A percentile compares a stretch with the other conserved stretches of the same genome.
phyloP scores from a whole-genome alignment of 2,329 filamentous ascomycete species.

The Colletotrichum neosansevieriae region DNA sequence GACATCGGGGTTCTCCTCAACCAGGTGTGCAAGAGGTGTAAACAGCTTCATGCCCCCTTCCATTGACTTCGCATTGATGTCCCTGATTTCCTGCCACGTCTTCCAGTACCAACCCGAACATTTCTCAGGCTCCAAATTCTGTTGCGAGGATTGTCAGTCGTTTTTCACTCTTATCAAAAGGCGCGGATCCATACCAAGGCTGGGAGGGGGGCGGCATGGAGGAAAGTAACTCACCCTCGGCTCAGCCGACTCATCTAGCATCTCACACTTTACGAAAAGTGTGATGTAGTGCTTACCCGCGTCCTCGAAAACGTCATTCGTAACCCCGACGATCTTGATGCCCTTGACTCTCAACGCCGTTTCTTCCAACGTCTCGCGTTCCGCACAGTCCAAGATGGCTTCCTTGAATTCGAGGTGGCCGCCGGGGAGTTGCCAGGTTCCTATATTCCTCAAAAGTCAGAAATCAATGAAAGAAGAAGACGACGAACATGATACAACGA shows the following conservation, averaged over 20 bases:
- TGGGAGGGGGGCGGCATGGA: neutral
- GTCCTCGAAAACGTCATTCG: constrained; percentile 73
- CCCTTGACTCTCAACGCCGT: constrained; percentile 70
- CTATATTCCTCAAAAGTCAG: constrained; percentile 49
- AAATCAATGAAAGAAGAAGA: neutral
- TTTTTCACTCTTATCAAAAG: too few relatives aligned
- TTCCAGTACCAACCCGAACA: constrained; percentile 64
- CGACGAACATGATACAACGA: rapidly evolving
- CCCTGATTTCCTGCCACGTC: constrained; percentile 57
- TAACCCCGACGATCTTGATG: constrained; percentile 68
- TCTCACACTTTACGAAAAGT: constrained; percentile 71
- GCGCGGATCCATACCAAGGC: neutral
- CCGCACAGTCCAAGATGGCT: constrained; percentile 70
- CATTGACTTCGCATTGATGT: constrained; percentile 13
- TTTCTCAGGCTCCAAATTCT: constrained; percentile 60
- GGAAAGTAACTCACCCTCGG: constrained; percentile 60
- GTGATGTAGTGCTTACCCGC: constrained; percentile 81
- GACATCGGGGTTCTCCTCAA: constrained; percentile 44
- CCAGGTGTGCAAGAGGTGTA: constrained; percentile 48
- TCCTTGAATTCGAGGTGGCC: constrained; percentile 82
- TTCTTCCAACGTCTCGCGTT: constrained; percentile 77
- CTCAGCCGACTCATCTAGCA: constrained; percentile 59
- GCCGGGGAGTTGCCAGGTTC: constrained; percentile 76
- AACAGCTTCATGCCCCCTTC: constrained; percentile 46
- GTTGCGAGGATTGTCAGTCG: constrained; percentile 24